Percentiles rank a stretch among this genome's conserved stretches.
Conservation (phyloP, 169 alveolate genomes). For the Plasmodium yoelii region DNA sequence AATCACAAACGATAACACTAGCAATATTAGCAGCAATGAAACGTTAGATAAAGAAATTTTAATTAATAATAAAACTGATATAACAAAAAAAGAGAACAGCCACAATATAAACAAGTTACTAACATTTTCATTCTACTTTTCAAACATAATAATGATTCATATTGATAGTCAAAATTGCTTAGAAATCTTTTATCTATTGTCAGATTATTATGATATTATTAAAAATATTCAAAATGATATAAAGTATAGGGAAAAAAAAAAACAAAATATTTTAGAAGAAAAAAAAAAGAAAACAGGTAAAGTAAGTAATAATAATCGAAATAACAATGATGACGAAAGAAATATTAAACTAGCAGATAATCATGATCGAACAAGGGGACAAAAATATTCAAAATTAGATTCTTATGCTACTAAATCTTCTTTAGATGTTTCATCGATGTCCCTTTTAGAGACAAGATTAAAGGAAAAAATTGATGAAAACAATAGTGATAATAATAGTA, state of each 20-base stretch:
- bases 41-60: not conserved
- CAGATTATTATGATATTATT: slow-evolving; percentile 44
- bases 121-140: slow-evolving; percentile 43
- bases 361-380: not conserved
- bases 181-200: slow-evolving; percentile 16
- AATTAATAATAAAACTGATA: not conserved
- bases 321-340: not conserved
- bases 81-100: not conserved
- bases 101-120: slow-evolving; percentile 11
- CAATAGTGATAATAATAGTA: not conserved
- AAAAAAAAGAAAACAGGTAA: not conserved
- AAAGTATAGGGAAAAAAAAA: slow-evolving; percentile 7
- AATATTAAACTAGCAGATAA: not conserved
- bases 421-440: too few relatives aligned
- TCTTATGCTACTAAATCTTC: too few relatives aligned
- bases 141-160: slow-evolving; percentile 46
- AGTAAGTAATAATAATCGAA: not conserved
- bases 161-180: slow-evolving; percentile 21
- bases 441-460: too few relatives aligned
- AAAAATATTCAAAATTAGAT: not conserved
- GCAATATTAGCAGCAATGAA: not conserved
- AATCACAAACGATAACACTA: not conserved
- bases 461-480: not conserved
- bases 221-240: slow-evolving; percentile 16
- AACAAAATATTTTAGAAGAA: not conserved